Evolutionary conservation across 2,329 filamentous ascomycete species (phyloP), one percentile per base, ranked within the genome.

Genomic region (Scleromitrula shiraiana): DNA sequence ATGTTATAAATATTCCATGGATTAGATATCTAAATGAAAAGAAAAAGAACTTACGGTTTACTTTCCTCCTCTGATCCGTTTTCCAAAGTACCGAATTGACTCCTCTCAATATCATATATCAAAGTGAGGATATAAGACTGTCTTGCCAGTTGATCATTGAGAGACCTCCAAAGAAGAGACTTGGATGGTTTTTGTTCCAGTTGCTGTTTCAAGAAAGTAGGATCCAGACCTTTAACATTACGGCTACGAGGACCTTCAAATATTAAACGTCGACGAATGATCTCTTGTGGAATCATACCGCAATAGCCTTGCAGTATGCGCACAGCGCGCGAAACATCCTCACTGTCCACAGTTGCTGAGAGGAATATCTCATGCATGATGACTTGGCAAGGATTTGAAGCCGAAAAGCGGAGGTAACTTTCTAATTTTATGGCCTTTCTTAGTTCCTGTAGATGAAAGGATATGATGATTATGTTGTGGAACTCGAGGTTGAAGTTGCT

Each of bases 301-400:
- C 74, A 77, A 52, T 78, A 68, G 15, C 78, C 78, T 49, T 75
- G 70, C 6, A 83, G 64, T 8, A 83, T 68, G 1, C 73, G 69
- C 46, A 73, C 70, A 17, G 72, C 73, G 49, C 65, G 69, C 41
- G 66, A 63, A 29, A 76, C 67, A 55, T 79, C 74, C 35, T 64
- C 67, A 46, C 74, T 70, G 15, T 68, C 66, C 45, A 83, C 69
- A 38, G 72, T 61, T 8, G 75, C 71, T 4, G 76, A 76, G 49
- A 82, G 68, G 56, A 80, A 81, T 15, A 82, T 65, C 62, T 82
- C 77, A 58, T 79, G 73, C 76, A 80, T 80, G 32, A 15, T 55
- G 45, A 22, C 24, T 22, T 38, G 39, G 27, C 32, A 32, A n/a
- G 39, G 46, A 30, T 37, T 37, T 17, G n/a, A 26, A n/a, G 38